Percentiles rank a stretch among this genome's conserved stretches.
phyloP scores from a whole-genome alignment of 2,329 filamentous ascomycete species.

The Hypoxylon sp. region DNA sequence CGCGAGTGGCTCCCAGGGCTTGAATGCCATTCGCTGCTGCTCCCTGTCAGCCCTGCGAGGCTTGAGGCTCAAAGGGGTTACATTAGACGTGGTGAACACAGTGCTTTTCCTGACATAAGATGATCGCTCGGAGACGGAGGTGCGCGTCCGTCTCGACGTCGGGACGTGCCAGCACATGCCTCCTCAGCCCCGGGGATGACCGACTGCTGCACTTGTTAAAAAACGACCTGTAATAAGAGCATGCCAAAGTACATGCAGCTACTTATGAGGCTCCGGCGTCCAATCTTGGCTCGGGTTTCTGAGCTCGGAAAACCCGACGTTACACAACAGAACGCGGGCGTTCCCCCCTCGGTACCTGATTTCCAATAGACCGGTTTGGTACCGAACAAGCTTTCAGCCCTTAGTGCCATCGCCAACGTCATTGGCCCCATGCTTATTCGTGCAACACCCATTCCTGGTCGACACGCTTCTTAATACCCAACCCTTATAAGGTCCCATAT shows the following conservation, averaged over 20 bases:
- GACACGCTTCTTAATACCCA: constrained; percentile 12
- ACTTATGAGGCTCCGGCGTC: constrained; percentile 44
- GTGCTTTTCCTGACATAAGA: constrained; percentile 24
- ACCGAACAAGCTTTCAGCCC: constrained; percentile 32
- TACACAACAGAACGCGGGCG: constrained; percentile 44
- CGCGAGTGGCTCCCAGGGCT: constrained; percentile 35
- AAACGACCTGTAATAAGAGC: constrained; percentile 22
- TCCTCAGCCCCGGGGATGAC: constrained; percentile 33
- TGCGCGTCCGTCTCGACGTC: constrained; percentile 29
- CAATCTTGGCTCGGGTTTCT: constrained; percentile 44
- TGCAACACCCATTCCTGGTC: constrained; percentile 23
- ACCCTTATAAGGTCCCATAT: constrained; percentile 12
- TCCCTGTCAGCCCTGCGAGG: constrained; percentile 45
- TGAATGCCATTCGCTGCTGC: constrained; percentile 31
- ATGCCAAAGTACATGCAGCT: constrained; percentile 36
- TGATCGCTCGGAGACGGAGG: constrained; percentile 30
- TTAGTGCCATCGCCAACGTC: constrained; percentile 21
- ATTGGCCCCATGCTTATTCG: constrained; percentile 27
- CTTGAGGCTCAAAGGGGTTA: constrained; percentile 46
- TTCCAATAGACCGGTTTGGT: constrained; percentile 37
- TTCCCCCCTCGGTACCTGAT: constrained; percentile 42
- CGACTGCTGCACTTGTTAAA: constrained; percentile 22
- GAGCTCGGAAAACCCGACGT: constrained; percentile 42
- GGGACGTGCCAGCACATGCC: constrained; percentile 21
- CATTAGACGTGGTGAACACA: constrained; percentile 40